A percentile compares a stretch with the other conserved stretches of the same genome.
These are phyloP conservation scores for Gaeumannomyces sp. DNA, from an alignment of 2,329 filamentous ascomycete species.

Conservation along the genomic window DNA sequence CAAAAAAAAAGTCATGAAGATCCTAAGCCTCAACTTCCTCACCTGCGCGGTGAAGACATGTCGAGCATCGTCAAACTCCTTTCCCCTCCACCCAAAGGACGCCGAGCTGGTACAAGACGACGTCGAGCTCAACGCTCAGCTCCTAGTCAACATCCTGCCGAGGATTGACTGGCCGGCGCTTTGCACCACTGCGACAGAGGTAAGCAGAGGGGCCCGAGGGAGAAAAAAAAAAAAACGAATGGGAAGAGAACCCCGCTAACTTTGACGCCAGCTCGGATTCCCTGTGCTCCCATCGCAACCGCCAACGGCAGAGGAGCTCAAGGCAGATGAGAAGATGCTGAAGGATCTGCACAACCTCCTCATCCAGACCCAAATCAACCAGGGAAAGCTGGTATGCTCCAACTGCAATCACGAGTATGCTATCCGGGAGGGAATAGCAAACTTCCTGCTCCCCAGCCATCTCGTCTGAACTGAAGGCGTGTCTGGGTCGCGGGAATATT, in stretches of 20 bases:
- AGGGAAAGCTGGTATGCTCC: slow-evolving; percentile 84
- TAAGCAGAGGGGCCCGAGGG: slow-evolving; percentile 27
- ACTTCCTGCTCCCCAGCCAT: slow-evolving; percentile 91
- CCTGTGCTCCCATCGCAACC: slow-evolving; percentile 61
- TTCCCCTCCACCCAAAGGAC: slow-evolving; percentile 87
- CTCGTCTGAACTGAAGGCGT: slow-evolving; percentile 51
- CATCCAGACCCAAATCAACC: slow-evolving; percentile 81
- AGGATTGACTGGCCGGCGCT: slow-evolving; percentile 85
- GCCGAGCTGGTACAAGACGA: slow-evolving; percentile 84
- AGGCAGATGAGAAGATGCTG: slow-evolving; percentile 62
- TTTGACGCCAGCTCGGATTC: slow-evolving; percentile 63
- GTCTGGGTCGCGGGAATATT: neutral
- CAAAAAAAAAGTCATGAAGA: slow-evolving; percentile 63
- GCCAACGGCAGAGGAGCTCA: slow-evolving; percentile 55
- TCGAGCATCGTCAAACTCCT: slow-evolving; percentile 73
- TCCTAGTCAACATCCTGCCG: slow-evolving; percentile 79
- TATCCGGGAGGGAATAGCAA: slow-evolving; percentile 92
- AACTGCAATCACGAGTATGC: slow-evolving; percentile 86
- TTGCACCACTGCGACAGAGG: slow-evolving; percentile 68
- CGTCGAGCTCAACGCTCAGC: slow-evolving; percentile 70
- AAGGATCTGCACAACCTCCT: slow-evolving; percentile 75
- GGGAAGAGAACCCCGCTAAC: slow-evolving; percentile 8
- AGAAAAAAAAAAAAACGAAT: neutral
- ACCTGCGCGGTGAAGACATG: slow-evolving; percentile 94
- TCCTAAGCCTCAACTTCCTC: slow-evolving; percentile 92